Conservation (phyloP, 805 yeast species). For the Tetrapisispora taiwanensis region DNA sequence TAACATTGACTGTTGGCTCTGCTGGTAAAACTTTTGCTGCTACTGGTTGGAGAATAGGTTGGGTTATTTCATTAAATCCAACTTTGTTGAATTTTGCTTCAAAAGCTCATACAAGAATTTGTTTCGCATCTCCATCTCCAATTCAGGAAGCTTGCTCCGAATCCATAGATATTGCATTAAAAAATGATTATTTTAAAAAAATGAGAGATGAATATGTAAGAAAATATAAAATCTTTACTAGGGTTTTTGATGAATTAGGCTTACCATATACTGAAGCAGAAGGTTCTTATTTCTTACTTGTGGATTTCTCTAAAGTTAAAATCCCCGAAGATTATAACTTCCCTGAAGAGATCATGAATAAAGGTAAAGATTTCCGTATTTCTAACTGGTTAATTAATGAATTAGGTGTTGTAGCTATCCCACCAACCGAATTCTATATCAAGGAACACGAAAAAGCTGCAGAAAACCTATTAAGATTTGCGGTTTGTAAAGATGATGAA, state of each 20-base stretch:
- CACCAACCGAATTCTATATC: slow-evolving; percentile 90
- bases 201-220: slow-evolving; percentile 58
- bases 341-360: slow-evolving; percentile 56
- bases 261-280: slow-evolving; percentile 85
- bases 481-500: slow-evolving; percentile 88
- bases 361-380: slow-evolving; percentile 77
- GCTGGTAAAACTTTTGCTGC: slow-evolving; percentile 99
- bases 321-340: slow-evolving; percentile 63
- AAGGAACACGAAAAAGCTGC: slow-evolving; percentile 63
- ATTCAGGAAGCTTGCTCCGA: slow-evolving; percentile 85
- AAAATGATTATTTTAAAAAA: slow-evolving; percentile 54
- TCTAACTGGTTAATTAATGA: slow-evolving; percentile 92
- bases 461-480: slow-evolving; percentile 82
- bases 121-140: slow-evolving; percentile 86
- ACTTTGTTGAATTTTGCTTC: slow-evolving; percentile 71
- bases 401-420: slow-evolving; percentile 90
- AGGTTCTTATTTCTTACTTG: slow-evolving; percentile 89
- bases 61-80: slow-evolving; percentile 75
- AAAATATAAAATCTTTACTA: slow-evolving; percentile 65
- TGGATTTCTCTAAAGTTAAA: slow-evolving; percentile 72
- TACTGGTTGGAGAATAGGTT: slow-evolving; percentile 98
- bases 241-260: slow-evolving; percentile 75
- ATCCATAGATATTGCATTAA: slow-evolving; percentile 54
- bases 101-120: slow-evolving; percentile 88
- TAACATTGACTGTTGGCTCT: slow-evolving; percentile 87